These are phyloP conservation scores for Grosmannia clavigera DNA, from an alignment of 2,329 filamentous ascomycete genomes.

Conservation along the genomic window DNA sequence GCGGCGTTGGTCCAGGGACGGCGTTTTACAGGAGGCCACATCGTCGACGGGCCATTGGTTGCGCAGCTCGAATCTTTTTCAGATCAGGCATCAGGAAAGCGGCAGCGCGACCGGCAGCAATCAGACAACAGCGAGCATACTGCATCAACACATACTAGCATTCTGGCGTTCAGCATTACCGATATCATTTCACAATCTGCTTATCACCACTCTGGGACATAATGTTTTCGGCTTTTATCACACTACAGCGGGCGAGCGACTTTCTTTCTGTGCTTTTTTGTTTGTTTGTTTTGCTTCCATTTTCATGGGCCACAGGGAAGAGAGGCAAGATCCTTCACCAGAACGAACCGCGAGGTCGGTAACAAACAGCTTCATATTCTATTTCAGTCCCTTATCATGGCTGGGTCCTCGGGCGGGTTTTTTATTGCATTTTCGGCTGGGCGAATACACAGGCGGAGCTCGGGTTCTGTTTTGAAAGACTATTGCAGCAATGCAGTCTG, in stretches of 20 bases:
- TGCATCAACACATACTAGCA: constrained; percentile 9
- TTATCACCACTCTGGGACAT: constrained; percentile 9
- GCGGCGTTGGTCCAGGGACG: constrained; percentile 11
- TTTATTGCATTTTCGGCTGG: constrained; percentile 40
- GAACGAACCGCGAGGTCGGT: constrained; percentile 37
- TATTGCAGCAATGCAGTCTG: constrained; percentile 11
- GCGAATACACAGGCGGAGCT: constrained; percentile 38
- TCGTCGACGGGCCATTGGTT: not conserved
- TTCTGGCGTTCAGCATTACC: constrained; percentile 19
- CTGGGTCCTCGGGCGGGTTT: constrained; percentile 39
- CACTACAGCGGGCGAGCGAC: constrained; percentile 28
- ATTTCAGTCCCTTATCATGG: constrained; percentile 35
- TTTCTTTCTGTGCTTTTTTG: constrained; percentile 17
- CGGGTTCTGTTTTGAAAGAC: constrained; percentile 16
- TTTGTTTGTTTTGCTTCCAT: constrained; percentile 17
- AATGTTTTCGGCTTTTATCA: constrained; percentile 15
- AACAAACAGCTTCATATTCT: constrained; percentile 19
- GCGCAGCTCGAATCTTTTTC: constrained; percentile 3
- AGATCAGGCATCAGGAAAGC: constrained; percentile 13
- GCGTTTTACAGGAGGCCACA: constrained; percentile 7
- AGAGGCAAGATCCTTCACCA: constrained; percentile 15
- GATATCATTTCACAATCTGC: not conserved
- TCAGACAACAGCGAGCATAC: constrained; percentile 2
- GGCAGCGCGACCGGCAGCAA: constrained; percentile 10
- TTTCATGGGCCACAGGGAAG: constrained; percentile 21